Conservation (phyloP, 768 basidiomycete species). For the Mycena vulgaris region DNA sequence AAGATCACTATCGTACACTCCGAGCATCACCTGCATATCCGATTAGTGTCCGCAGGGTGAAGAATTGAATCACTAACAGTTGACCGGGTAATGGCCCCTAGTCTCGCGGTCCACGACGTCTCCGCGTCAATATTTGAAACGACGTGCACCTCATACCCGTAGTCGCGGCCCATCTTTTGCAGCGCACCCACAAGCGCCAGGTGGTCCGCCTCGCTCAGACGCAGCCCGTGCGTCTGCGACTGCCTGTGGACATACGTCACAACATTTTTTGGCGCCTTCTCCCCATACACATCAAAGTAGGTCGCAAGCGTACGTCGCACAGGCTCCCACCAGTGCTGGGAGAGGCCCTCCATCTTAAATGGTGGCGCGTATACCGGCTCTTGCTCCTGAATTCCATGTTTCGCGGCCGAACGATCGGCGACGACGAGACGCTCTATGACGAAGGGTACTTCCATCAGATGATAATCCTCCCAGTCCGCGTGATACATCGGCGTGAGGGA, state of each 20-base stretch:
- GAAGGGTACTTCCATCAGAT: constrained; percentile 77
- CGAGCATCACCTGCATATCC: constrained; percentile 67
- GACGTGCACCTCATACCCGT: constrained; percentile 70
- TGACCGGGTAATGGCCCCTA: constrained; percentile 77
- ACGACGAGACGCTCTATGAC: constrained; percentile 84
- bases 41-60: constrained; percentile 26
- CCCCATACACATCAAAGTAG: constrained; percentile 57
- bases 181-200: constrained; percentile 72
- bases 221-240: constrained; percentile 63
- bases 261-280: constrained; percentile 57
- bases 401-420: constrained; percentile 81
- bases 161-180: constrained; percentile 61
- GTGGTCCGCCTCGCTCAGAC: constrained; percentile 71
- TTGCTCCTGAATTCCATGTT: constrained; percentile 48
- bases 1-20: constrained; percentile 72
- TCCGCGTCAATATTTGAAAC: constrained; percentile 64
- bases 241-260: constrained; percentile 82
- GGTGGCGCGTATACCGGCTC: constrained; percentile 62
- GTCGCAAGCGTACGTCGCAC: constrained; percentile 59
- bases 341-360: constrained; percentile 58
- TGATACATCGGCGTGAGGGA: constrained; percentile 75
- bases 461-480: constrained; percentile 86
- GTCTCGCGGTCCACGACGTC: constrained; percentile 73
- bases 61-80: constrained; percentile 62
- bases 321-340: constrained; percentile 81